Base-by-base conservation (phyloP, 106 monocot genomes). In the Posidonia australis region DNA sequence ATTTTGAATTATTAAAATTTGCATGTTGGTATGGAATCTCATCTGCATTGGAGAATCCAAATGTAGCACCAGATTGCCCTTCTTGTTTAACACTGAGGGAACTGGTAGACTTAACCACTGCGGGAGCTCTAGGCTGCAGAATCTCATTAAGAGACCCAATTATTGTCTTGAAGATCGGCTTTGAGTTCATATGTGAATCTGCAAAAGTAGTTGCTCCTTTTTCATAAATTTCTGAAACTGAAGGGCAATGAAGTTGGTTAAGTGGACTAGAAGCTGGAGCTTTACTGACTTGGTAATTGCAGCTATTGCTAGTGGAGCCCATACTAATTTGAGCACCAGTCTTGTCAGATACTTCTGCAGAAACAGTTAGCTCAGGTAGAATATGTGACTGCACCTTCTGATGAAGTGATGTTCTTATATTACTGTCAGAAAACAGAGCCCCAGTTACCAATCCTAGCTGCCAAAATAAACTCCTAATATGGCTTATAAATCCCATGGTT, bases 401-500 rank as follows among this genome's bases (percentile, higher is more conserved):
- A 32, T 27, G 28, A 0, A n/a, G 62, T 31, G 51, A 69, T 46
- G 26, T 44, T 51, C 66, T 70, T 48, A 30, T 3, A 55, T 43
- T 65, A 26, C 19, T 27, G 44, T 66, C 69, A 60, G 60, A 67
- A 31, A 62, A 55, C 74, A 62, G 51, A 41, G 46, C 28, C 1
- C 66, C 67, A 21, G 67, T 68, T 6, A 66, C 32, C 41, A 49
- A 49, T 25, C 62, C 54, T 24, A 85, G 32, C 49, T 84, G 78
- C 24, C 43, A 13, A 70, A 86, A 77, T 20, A 73, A 56, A 46
- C 25, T 58, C 30, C 54, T 83, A 52, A 78, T 72, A 72, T 73
- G 70, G 41, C 72, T 79, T 64, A 91, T 62, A 57, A 84, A 73
- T 22, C 19, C 55, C 24, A 67, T 57, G 21, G 81, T 77, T 70